Evolutionary conservation across 495 filamentous ascomycete genomes (phyloP), one percentile per base, ranked within the genome.

Genomic region (Penicillium lividum): DNA sequence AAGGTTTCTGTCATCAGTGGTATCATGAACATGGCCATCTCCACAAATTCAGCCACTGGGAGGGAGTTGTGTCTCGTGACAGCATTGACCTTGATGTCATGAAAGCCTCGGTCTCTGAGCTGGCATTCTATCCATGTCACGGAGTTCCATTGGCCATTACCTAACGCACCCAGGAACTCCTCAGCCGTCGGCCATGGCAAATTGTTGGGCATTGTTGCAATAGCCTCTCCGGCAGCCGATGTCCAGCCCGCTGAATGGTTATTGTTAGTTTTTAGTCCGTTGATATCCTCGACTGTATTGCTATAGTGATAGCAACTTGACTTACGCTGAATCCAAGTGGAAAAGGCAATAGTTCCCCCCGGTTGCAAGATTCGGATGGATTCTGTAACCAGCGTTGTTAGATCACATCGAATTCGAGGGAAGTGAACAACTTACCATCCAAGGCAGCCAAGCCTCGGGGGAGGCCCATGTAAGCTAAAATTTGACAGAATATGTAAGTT

Each of bases 281-380:
- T 31, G 28, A 49, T 16, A n/a, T 33, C 28, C 18, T 50, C n/a
- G 3, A 15, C 45, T n/a, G 9, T n/a, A 36, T n/a, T 10, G 13
- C 33, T 51, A 15, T 43, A 15, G 40, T 46, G 13, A 27, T 7
- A 10, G 18, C 25, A n/a, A 1, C n/a, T 22, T 4, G 43, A 67
- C 71, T 65, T 56, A 74, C 73, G 59, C 13, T 64, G 46, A n/a
- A 72, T 64, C 72, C 73, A 78, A 15, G 71, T 73, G 5, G 71
- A 65, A 50, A 73, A 65, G 10, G 68, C 72, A 47, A 73, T 63
- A 0, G 50, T 72, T 7, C 76, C 76, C 8, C 68, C 70, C 0
- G 72, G 74, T 42, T 72, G 62, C 31, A 78, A 62, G 43, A 76
- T 74, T 16, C 74, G 59, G 45, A 58, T 58, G 16, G 65, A 64